Evolutionary conservation across 768 basidiomycete genomes (phyloP), one percentile per base, ranked within the genome.

Genomic region (Russula compacta): DNA sequence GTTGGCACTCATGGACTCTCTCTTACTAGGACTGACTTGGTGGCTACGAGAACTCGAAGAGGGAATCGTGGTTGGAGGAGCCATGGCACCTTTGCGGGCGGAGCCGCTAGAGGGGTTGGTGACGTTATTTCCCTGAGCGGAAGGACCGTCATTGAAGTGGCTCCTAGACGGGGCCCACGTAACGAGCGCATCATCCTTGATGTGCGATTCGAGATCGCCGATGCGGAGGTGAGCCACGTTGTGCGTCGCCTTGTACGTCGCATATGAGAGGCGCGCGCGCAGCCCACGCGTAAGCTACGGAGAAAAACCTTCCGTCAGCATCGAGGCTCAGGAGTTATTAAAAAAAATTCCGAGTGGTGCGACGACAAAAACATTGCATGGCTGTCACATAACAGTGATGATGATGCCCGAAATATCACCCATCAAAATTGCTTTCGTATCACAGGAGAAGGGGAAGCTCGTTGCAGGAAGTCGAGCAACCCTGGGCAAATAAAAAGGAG

Each of bases 211-310:
- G 50, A 90, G 80, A 64, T 91, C 88, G 68, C 80, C 79, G 52
- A 91, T 74, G 48, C 85, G 77, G 53, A 83, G 75, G 58, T 84
- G 81, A 10, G 85, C 76, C 58, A 88, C 73, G 71, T 89, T 87
- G 72, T 89, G 81, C 14, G 79, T 79, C 5, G 90, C 88, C 74
- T 92, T 92, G 79, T 87, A 91, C 1, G 86, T 85, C 24, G 90
- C 90, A 73, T 90, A 89, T 0, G 87, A 81, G 54, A 93, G 81
- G 66, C 89, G 85, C 67, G 89, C 80, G 63, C 91, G 84, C 59
- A 93, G 79, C 56, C 81, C 84, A 70, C 87, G 87, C 69, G 89
- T 88, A 36, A 92, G 83, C 90, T 92, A 76, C 57, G 67, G 54
- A 60, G 60, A 73, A 48, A 60, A 67, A 36, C 63, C 63, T 52